Conservation (phyloP, 2,329 filamentous ascomycete species). For the Colletotrichum viniferum region DNA sequence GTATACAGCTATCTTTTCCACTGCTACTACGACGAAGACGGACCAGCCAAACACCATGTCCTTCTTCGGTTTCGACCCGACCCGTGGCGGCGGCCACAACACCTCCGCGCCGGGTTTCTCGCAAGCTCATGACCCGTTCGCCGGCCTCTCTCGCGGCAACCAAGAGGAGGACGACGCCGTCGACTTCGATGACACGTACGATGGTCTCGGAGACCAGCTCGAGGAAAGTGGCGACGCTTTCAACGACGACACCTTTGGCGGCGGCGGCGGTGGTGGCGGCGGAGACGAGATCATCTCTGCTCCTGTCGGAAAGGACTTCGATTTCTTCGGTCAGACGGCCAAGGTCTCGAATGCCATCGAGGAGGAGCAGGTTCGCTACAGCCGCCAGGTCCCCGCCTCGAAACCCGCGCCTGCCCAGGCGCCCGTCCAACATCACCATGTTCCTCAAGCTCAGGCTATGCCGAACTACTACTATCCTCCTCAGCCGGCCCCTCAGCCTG, state of each 20-base stretch:
- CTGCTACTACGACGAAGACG: neutral
- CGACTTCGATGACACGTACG: constrained; percentile 97
- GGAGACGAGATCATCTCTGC: constrained; percentile 43
- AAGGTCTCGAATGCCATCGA: constrained; percentile 85
- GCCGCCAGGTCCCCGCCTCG: constrained; percentile 70
- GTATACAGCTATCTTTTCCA: constrained; percentile 10
- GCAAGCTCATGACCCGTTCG: constrained; percentile 84
- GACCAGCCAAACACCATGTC: constrained; percentile 64
- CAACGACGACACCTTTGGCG: constrained; percentile 93
- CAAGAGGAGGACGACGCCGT: constrained; percentile 62
- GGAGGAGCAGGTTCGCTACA: constrained; percentile 87
- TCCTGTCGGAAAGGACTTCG: constrained; percentile 87
- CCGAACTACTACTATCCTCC: constrained; percentile 36
- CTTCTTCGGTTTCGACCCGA: constrained; percentile 87
- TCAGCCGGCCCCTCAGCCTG: constrained; percentile 52
- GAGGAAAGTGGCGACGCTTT: constrained; percentile 92
- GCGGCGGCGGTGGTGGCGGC: constrained; percentile 42
- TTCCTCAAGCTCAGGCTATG: constrained; percentile 8
- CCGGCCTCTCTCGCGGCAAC: constrained; percentile 71
- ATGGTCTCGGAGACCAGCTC: constrained; percentile 88
- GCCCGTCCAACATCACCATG: constrained; percentile 27
- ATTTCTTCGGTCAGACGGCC: constrained; percentile 94
- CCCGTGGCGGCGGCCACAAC: constrained; percentile 59
- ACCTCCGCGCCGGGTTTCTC: constrained; percentile 79
- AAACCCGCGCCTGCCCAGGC: constrained; percentile 36